These are phyloP conservation scores for Gnetum montanum DNA, from an alignment of 75 land plant genomes.

Conservation along the genomic window DNA sequence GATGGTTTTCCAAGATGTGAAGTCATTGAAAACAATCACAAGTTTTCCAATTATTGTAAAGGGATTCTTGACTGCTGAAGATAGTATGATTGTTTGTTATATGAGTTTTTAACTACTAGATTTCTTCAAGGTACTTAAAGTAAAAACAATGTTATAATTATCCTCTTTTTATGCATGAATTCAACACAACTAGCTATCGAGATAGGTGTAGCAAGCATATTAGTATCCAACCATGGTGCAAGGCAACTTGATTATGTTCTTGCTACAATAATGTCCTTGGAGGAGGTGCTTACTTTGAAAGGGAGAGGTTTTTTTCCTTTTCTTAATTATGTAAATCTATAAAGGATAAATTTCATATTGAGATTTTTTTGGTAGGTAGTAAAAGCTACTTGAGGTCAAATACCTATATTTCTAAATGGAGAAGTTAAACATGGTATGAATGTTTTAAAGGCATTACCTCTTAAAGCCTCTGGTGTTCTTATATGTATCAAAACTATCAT, in stretches of 20 bases:
- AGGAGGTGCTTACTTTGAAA: conserved; percentile 32
- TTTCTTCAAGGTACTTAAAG: background rate
- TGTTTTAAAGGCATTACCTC: conserved; percentile 89
- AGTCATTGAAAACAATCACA: conserved; percentile 90
- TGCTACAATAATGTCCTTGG: conserved; percentile 40
- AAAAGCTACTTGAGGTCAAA: conserved; percentile 72
- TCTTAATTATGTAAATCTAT: background rate
- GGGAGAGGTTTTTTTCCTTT: background rate
- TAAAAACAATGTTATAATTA: background rate
- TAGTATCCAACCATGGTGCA: conserved; percentile 56
- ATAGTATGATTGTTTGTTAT: conserved; percentile 31
- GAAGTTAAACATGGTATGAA: conserved; percentile 95
- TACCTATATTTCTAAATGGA: conserved; percentile 95
- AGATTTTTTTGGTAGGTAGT: conserved; percentile 52
- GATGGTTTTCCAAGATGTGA: conserved; percentile 53
- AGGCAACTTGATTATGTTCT: conserved; percentile 43
- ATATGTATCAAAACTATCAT: conserved; percentile 34
- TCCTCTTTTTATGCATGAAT: background rate
- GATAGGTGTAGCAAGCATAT: conserved; percentile 40
- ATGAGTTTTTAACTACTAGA: background rate
- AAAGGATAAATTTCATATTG: background rate
- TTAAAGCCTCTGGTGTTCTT: conserved; percentile 93
- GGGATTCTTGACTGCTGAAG: conserved; percentile 85
- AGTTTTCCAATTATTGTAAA: conserved; percentile 75
- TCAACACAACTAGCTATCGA: conserved; percentile 38